phyloP scores from a whole-genome alignment of 768 basidiomycete species.

The Termitomyces sp. region DNA sequence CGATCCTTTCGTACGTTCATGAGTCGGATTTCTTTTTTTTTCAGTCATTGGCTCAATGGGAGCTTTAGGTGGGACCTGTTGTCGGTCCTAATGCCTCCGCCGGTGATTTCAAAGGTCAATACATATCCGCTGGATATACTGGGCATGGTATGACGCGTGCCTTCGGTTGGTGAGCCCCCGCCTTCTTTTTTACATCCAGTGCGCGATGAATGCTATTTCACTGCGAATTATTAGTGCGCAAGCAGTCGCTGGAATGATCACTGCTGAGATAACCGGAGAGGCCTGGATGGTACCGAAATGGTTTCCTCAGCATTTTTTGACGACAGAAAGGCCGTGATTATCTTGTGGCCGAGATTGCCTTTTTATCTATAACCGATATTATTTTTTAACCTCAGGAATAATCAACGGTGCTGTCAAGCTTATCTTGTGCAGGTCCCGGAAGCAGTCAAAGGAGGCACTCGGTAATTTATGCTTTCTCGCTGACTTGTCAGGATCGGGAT shows the following conservation, averaged over 20 bases:
- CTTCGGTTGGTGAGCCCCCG: constrained; percentile 27
- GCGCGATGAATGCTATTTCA: background rate
- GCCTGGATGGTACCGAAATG: constrained; percentile 5
- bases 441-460: too few relatives aligned
- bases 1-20: constrained; percentile 62
- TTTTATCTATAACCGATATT: too few relatives aligned
- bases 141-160: constrained; percentile 61
- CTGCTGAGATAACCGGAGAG: constrained; percentile 1
- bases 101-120: constrained; percentile 34
- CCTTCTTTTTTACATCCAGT: too few relatives aligned
- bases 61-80: constrained; percentile 44
- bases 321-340: background rate
- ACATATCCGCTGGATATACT: constrained; percentile 45
- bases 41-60: background rate
- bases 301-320: constrained; percentile 11
- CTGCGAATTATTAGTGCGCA: constrained; percentile 3
- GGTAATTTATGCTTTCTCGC: too few relatives aligned
- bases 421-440: too few relatives aligned
- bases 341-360: background rate
- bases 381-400: too few relatives aligned
- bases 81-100: constrained; percentile 10
- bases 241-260: constrained; percentile 11
- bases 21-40: background rate
- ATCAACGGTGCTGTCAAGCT: too few relatives aligned
- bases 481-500: too few relatives aligned